Percentiles rank a stretch among this genome's conserved stretches.
Conservation (phyloP, 495 filamentous ascomycete species). For the Clohesyomyces aquaticus region DNA sequence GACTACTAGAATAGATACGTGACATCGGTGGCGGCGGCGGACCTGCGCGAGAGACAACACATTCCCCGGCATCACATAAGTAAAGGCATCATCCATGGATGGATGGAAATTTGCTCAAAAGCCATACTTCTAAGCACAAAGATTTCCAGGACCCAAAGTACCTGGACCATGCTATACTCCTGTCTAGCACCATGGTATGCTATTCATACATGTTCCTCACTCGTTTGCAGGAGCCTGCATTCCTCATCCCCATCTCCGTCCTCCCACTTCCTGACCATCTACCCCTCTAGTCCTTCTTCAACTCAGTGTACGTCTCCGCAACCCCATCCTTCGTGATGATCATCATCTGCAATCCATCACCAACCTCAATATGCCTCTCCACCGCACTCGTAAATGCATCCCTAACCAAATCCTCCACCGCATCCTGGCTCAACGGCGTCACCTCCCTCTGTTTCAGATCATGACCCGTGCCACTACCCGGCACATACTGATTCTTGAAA, state of each 20-base stretch:
- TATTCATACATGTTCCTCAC: not conserved
- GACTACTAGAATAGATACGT: too few relatives aligned
- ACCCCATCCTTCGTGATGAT: slow-evolving; percentile 85
- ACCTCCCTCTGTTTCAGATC: slow-evolving; percentile 70
- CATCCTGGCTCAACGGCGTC: slow-evolving; percentile 66
- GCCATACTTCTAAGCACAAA: too few relatives aligned
- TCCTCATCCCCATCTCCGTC: not conserved
- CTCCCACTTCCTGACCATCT: not conserved
- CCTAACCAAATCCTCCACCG: slow-evolving; percentile 84
- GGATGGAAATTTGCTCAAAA: too few relatives aligned
- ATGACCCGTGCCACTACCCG: slow-evolving; percentile 83
- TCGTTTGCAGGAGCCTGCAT: not conserved
- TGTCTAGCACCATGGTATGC: not conserved
- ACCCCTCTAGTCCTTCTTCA: slow-evolving; percentile 81
- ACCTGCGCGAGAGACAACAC: too few relatives aligned
- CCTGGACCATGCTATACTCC: not conserved
- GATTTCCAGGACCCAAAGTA: too few relatives aligned
- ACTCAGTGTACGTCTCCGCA: slow-evolving; percentile 76
- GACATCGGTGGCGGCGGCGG: too few relatives aligned
- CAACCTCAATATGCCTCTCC: slow-evolving; percentile 98
- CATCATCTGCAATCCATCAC: slow-evolving; percentile 95
- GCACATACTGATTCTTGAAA: slow-evolving; percentile 97
- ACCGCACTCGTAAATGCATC: slow-evolving; percentile 98
- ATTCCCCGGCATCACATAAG: too few relatives aligned
- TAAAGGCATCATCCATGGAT: too few relatives aligned